Evolutionary conservation across 2,329 filamentous ascomycete species (phyloP), one percentile per base, ranked within the genome.

Genomic region (Aspergillus viridinutans): DNA sequence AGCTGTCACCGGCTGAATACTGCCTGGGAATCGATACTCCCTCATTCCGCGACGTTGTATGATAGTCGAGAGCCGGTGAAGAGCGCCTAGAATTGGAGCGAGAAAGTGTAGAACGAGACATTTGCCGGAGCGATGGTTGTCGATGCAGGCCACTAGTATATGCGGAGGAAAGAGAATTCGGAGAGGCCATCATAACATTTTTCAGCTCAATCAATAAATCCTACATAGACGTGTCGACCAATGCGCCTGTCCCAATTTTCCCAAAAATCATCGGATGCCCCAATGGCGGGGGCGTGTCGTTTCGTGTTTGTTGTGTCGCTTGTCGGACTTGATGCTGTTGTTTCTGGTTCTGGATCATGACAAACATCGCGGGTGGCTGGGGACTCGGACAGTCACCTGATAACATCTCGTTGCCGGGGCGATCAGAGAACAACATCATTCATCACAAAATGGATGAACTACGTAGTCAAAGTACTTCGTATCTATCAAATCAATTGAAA

Each of bases 1-100:
- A 96, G 79, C 90, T 96, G 70, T 96, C 92, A 66, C 90, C 87
- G 64, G 87, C 72, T 1, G 78, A 75, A 61, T 69, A 73, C 20
- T 69, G 65, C 49, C 67, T 67, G 3, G 70, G 58, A 2, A 67
- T 50, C 5, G 65, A 62, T 45, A 55, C 52, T 49, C 57, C 57
- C n/a, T 64, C 61, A 32, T 64, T 61, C 49, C 61, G 58, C 38
- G 54, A 61, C 53, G 50, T 54, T 54, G 54, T 8, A 6, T 58
- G 53, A 51, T 64, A 57, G 29, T 63, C 62, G 52, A 64, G 59
- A 58, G 64, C 67, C 56, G 70, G 69, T 14, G 72, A 74, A 52
- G 61, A 63, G 57, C 70, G 69, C 61, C 69, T 67, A 58, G 70
- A 69, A 51, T 67, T 61, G 25, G 67, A 63, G 61, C 69, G 69